These are phyloP conservation scores for Phycomyces blakesleeanus DNA, from an alignment of 192 early-diverging fungal genomes.

Conservation along the genomic window DNA sequence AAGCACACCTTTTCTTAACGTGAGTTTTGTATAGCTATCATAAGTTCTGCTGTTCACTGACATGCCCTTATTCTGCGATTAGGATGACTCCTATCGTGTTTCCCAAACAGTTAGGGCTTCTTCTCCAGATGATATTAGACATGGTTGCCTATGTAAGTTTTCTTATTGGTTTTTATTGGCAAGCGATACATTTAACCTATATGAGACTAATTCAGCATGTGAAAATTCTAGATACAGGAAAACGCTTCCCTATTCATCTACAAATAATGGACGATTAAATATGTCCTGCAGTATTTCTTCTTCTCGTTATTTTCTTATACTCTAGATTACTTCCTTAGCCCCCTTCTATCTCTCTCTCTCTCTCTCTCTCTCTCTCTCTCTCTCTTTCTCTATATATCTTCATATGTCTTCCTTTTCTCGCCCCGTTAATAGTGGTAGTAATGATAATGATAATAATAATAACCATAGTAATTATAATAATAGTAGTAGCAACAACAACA, in stretches of 20 bases:
- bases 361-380: no score
- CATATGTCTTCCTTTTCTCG: neutral
- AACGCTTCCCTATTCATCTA: constrained; percentile 5
- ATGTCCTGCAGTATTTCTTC: neutral
- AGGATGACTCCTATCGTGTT: constrained; percentile 30
- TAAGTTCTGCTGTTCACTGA: no score
- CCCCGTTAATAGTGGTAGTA: neutral
- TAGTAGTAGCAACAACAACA: no score
- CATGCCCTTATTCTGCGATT: neutral
- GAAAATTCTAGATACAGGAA: neutral
- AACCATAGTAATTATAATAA: no score
- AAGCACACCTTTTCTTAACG: constrained; percentile 51
- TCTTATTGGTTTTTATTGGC: neutral
- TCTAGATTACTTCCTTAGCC: no score
- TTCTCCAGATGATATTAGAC: constrained; percentile 9
- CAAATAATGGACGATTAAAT: constrained; percentile 3
- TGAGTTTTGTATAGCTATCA: constrained; percentile 19
- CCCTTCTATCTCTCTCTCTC: no score
- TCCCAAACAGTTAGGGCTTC: constrained; percentile 26
- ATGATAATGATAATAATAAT: neutral
- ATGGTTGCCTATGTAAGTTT: neutral
- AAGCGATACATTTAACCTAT: neutral
- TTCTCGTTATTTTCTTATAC: no score
- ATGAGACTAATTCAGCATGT: neutral
- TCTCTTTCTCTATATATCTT: neutral